These are phyloP conservation scores for Eutypella sp. DNA, from an alignment of 2,329 filamentous ascomycete genomes.

Conservation along the genomic window DNA sequence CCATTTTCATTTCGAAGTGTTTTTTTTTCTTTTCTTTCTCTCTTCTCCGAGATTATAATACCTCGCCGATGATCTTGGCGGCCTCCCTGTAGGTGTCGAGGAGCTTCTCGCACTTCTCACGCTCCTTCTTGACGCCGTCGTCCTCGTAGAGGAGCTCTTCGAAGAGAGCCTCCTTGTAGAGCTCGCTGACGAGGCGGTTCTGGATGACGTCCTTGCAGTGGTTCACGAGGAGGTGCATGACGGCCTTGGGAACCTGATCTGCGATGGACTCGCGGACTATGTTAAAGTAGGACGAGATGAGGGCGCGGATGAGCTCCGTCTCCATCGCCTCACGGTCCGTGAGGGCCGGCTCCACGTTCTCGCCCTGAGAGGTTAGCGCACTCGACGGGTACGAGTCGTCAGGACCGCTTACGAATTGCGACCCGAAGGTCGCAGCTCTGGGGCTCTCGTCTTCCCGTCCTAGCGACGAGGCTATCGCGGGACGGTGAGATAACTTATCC, in stretches of 20 bases:
- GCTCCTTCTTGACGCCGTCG: slow-evolving; percentile 92
- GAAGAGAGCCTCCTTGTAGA: slow-evolving; percentile 90
- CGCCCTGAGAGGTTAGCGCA: slow-evolving; percentile 35
- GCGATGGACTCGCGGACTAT: slow-evolving; percentile 98
- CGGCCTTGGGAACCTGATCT: slow-evolving; percentile 95
- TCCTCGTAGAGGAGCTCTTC: slow-evolving; percentile 95
- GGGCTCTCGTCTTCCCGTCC: slow-evolving; percentile 32
- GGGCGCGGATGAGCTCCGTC: slow-evolving; percentile 90
- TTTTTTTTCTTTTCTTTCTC: too few species aligned
- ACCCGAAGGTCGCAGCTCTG: slow-evolving; percentile 33
- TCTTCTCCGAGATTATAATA: too few species aligned
- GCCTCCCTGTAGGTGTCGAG: slow-evolving; percentile 95
- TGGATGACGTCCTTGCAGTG: slow-evolving; percentile 98
- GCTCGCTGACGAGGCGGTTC: slow-evolving; percentile 89
- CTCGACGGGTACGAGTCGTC: slow-evolving; percentile 4
- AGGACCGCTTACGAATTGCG: slow-evolving; percentile 53
- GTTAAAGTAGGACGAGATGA: slow-evolving; percentile 98
- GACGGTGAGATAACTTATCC: slow-evolving; percentile 50
- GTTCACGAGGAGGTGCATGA: slow-evolving; percentile 98
- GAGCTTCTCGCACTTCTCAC: slow-evolving; percentile 97
- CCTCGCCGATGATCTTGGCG: slow-evolving; percentile 96
- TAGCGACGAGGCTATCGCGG: slow-evolving; percentile 29
- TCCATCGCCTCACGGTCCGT: slow-evolving; percentile 96
- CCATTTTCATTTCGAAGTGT: too few species aligned
- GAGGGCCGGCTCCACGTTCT: slow-evolving; percentile 73